A percentile compares a stretch with the other conserved stretches of the same genome.
phyloP scores from a whole-genome alignment of 106 monocot genomes.

The Amphibolis antarctica region DNA sequence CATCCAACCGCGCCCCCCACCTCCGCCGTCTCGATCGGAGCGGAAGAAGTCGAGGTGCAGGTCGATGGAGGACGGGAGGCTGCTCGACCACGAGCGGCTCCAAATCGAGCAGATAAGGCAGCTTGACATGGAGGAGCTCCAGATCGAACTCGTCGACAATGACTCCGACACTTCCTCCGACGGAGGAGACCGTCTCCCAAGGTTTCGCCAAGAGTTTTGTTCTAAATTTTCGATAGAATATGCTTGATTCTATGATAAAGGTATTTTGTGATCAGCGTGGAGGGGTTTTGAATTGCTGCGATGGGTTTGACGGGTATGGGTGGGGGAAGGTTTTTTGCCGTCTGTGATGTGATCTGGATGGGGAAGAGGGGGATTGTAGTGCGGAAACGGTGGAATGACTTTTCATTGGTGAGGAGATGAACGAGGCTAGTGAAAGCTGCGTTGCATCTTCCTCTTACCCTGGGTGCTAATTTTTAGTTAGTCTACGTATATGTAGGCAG shows the following conservation, averaged over 20 bases:
- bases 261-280: too few relatives aligned
- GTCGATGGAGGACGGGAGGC: slow-evolving; percentile 2
- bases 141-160: slow-evolving; percentile 16
- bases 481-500: too few relatives aligned
- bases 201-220: background rate
- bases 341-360: too few relatives aligned
- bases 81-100: slow-evolving; percentile 18
- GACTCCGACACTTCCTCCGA: slow-evolving; percentile 6
- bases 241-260: too few relatives aligned
- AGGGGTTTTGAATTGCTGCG: too few relatives aligned
- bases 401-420: background rate
- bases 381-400: background rate
- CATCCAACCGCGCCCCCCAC: background rate
- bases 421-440: too few relatives aligned
- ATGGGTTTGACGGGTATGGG: background rate
- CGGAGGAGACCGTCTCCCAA: background rate
- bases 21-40: background rate
- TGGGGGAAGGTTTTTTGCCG: too few relatives aligned
- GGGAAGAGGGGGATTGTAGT: background rate
- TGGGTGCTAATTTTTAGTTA: too few relatives aligned
- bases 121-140: slow-evolving; percentile 30
- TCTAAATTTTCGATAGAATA: too few relatives aligned
- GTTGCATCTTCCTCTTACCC: too few relatives aligned
- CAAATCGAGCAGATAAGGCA: slow-evolving; percentile 17
- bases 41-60: too few relatives aligned